Conservation (phyloP, 805 yeast genomes). For the Ogataea siamensis region DNA sequence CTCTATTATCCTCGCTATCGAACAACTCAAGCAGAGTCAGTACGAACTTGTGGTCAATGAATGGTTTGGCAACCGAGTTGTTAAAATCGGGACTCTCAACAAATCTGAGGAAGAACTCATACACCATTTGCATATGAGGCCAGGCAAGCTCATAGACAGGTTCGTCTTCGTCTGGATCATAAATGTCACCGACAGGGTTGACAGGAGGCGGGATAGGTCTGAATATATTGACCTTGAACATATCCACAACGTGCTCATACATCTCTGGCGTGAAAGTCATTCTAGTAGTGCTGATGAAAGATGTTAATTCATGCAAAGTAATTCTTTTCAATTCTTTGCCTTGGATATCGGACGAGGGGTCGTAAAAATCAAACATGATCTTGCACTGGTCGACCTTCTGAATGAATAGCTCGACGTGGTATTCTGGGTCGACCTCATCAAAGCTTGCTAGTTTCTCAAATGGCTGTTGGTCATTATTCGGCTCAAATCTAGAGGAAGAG, state of each 20-base stretch:
- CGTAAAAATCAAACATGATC: constrained; percentile 89
- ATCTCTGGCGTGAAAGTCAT: constrained; percentile 87
- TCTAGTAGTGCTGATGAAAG: constrained; percentile 78
- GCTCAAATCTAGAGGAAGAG: constrained; percentile 87
- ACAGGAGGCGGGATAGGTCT: constrained; percentile 98
- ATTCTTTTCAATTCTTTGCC: constrained; percentile 90
- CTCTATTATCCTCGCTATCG: constrained; percentile 95
- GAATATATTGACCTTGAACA: constrained; percentile 87
- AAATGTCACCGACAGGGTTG: constrained; percentile 93
- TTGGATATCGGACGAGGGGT: constrained; percentile 85
- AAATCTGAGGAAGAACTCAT: constrained; percentile 89
- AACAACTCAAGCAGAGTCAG: constrained; percentile 79
- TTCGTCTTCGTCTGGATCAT: constrained; percentile 98
- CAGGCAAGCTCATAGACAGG: constrained; percentile 95
- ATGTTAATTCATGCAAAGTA: constrained; percentile 85
- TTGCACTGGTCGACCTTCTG: constrained; percentile 93
- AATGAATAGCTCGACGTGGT: constrained; percentile 74
- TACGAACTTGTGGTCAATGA: constrained; percentile 88
- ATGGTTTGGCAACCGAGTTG: constrained; percentile 89
- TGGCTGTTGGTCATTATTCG: constrained; percentile 58
- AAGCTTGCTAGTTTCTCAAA: constrained; percentile 79
- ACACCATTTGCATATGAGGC: constrained; percentile 98
- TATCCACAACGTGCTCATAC: constrained; percentile 81
- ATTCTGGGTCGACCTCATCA: constrained; percentile 78
- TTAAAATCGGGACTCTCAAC: constrained; percentile 94